phyloP scores from a whole-genome alignment of 805 yeast species.

The Wickerhamomyces pijperi region DNA sequence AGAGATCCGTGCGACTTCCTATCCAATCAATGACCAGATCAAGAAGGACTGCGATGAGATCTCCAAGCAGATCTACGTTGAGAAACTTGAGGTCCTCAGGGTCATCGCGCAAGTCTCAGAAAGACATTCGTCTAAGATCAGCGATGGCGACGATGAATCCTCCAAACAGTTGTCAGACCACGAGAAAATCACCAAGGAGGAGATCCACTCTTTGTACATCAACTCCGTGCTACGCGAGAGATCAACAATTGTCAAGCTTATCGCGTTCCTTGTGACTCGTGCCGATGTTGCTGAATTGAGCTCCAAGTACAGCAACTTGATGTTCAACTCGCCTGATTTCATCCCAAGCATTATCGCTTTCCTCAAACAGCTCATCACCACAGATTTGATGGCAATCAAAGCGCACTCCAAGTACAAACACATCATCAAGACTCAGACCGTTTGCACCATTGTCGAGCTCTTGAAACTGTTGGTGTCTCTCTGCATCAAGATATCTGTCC shows the following conservation, averaged over 20 bases:
- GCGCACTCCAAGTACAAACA: conserved; percentile 6
- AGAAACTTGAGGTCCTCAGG: conserved; percentile 4
- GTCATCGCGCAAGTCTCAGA: background rate
- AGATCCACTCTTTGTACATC: conserved; percentile 19
- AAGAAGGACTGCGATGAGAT: conserved; percentile 22
- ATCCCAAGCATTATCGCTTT: conserved; percentile 13
- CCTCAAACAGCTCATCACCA: background rate
- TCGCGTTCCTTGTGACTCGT: conserved; percentile 20
- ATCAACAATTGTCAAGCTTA: conserved; percentile 32
- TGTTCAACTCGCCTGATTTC: conserved; percentile 15
- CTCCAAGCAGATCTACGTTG: background rate
- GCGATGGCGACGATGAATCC: too few species aligned
- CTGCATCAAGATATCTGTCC: conserved; percentile 26
- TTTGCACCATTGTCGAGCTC: conserved; percentile 23
- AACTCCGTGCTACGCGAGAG: conserved; percentile 39
- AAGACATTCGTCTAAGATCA: background rate
- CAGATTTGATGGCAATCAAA: too few species aligned
- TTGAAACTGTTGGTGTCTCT: conserved; percentile 29
- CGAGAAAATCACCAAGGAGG: conserved; percentile 1
- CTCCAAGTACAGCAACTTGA: conserved; percentile 11
- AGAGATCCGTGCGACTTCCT: background rate
- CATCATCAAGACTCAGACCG: conserved; percentile 20
- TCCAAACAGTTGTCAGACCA: too few species aligned
- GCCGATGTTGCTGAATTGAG: conserved; percentile 14
- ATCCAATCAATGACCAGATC: conserved; percentile 9